These are phyloP conservation scores for Pseudogymnoascus sp. DNA, from an alignment of 2,329 filamentous ascomycete genomes.

Conservation along the genomic window DNA sequence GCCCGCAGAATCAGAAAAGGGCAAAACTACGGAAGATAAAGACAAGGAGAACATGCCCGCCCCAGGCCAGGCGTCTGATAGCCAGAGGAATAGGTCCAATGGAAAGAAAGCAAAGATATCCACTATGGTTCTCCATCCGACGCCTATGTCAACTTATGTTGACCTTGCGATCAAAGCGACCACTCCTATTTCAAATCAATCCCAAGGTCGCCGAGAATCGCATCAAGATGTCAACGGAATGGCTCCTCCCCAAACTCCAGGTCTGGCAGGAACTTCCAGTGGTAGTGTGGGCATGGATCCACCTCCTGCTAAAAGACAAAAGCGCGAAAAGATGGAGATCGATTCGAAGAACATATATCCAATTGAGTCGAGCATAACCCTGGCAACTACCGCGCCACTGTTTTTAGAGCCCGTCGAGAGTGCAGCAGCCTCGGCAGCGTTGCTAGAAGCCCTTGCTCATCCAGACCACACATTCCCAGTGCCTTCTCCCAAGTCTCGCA, in stretches of 20 bases:
- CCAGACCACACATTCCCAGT: conserved; percentile 68
- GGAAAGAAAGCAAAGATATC: conserved; percentile 54
- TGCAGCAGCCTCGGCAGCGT: conserved; percentile 57
- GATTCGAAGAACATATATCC: conserved; percentile 64
- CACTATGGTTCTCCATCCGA: conserved; percentile 80
- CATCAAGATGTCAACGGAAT: conserved; percentile 32
- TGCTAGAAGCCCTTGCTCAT: conserved; percentile 65
- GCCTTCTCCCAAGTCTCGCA: conserved; percentile 79
- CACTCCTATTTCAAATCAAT: conserved; percentile 45
- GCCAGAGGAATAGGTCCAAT: conserved; percentile 34
- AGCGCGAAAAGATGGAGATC: conserved; percentile 64
- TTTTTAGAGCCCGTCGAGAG: conserved; percentile 68
- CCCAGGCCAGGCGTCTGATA: conserved; percentile 39
- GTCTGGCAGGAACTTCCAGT: conserved; percentile 50
- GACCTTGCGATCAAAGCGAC: conserved; percentile 70
- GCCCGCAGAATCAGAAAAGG: conserved; percentile 29
- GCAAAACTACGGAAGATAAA: conserved; percentile 34
- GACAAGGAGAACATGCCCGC: conserved; percentile 53
- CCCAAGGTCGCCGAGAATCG: conserved; percentile 38
- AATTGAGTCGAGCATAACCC: conserved; percentile 67
- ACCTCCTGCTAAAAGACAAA: conserved; percentile 57
- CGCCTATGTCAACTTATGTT: conserved; percentile 61
- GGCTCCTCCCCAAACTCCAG: conserved; percentile 59
- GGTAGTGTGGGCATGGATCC: conserved; percentile 39
- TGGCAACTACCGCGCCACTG: conserved; percentile 65